Conservation (phyloP, 208 protist species). For the Trypanosoma boissoni region DNA sequence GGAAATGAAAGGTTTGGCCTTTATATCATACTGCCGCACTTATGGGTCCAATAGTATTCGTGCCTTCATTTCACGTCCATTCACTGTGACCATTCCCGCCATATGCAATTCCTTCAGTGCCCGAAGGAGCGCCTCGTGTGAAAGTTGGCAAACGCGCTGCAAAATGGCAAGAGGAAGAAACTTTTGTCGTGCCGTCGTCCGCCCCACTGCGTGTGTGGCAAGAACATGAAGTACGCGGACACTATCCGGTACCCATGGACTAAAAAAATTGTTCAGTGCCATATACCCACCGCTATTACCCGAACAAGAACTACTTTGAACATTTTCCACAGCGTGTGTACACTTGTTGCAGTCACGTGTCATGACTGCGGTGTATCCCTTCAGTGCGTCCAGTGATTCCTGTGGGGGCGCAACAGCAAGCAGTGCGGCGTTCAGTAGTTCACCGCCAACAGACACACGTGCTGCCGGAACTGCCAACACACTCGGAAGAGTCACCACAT, state of each 20-base stretch:
- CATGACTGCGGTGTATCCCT: slow-evolving; percentile 12
- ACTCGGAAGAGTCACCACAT: slow-evolving; percentile 15
- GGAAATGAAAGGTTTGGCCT: slow-evolving; percentile 17
- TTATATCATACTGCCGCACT: neutral
- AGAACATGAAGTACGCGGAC: slow-evolving; percentile 63
- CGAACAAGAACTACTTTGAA: neutral
- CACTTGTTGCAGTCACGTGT: too few species aligned
- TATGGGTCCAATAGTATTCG: slow-evolving; percentile 28
- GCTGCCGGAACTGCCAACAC: slow-evolving; percentile 34
- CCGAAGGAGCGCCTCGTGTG: slow-evolving; percentile 49
- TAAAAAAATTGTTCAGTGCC: slow-evolving; percentile 53
- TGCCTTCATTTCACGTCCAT: slow-evolving; percentile 37
- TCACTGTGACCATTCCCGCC: slow-evolving; percentile 36
- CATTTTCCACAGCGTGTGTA: neutral
- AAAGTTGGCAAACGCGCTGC: slow-evolving; percentile 54
- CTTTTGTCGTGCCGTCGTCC: slow-evolving; percentile 33
- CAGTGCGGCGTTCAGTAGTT: slow-evolving; percentile 44
- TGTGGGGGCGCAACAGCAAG: slow-evolving; percentile 37
- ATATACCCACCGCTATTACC: neutral
- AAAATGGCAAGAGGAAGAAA: slow-evolving; percentile 54
- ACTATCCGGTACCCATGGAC: slow-evolving; percentile 40
- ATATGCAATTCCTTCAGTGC: slow-evolving; percentile 53
- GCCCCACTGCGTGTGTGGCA: slow-evolving; percentile 35
- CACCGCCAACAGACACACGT: slow-evolving; percentile 19
- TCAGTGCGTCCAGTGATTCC: slow-evolving; percentile 48